Percentiles rank a stretch among this genome's conserved stretches.
Evolutionary conservation across 2,329 filamentous ascomycete genomes (phyloP).

Genomic region (Sporothrix brunneoviolacea): DNA sequence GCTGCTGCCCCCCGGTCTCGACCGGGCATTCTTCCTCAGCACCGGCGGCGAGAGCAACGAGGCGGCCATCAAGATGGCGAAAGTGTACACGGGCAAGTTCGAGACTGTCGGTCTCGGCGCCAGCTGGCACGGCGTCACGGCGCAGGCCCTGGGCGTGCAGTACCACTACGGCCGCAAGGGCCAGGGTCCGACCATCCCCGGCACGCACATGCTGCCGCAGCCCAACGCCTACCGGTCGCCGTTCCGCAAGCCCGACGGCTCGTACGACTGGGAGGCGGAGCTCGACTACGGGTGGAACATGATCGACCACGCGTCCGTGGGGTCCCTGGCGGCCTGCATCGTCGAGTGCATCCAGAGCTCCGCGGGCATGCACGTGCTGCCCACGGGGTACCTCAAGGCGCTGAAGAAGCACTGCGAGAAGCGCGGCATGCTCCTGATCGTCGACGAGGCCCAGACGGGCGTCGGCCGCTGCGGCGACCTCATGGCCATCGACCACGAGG

Average conservation of each 20-base stretch:
- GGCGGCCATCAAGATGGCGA: slow-evolving; percentile 44
- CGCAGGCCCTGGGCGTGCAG: slow-evolving; percentile 43
- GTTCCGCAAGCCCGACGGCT: slow-evolving; percentile 52
- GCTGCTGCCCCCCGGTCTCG: slow-evolving; percentile 40
- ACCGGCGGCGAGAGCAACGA: slow-evolving; percentile 14
- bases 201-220: slow-evolving; percentile 50
- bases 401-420: slow-evolving; percentile 46
- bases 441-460: slow-evolving; percentile 55
- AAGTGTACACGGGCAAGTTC: slow-evolving; percentile 55
- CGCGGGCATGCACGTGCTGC: slow-evolving; percentile 50
- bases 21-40: slow-evolving; percentile 49
- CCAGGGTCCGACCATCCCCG: slow-evolving; percentile 42
- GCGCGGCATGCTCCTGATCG: slow-evolving; percentile 50
- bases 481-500: slow-evolving; percentile 47
- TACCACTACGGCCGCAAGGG: slow-evolving; percentile 47
- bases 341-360: slow-evolving; percentile 52
- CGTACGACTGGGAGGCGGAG: slow-evolving; percentile 60
- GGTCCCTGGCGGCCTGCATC: slow-evolving; percentile 56
- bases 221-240: slow-evolving; percentile 56
- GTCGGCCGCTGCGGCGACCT: slow-evolving; percentile 50
- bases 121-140: slow-evolving; percentile 56
- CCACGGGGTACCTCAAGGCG: slow-evolving; percentile 48
- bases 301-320: slow-evolving; percentile 50
- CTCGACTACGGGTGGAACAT: slow-evolving; percentile 55
- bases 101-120: slow-evolving; percentile 55